Conservation (phyloP, 257 asterid species). For the Plantago major region DNA sequence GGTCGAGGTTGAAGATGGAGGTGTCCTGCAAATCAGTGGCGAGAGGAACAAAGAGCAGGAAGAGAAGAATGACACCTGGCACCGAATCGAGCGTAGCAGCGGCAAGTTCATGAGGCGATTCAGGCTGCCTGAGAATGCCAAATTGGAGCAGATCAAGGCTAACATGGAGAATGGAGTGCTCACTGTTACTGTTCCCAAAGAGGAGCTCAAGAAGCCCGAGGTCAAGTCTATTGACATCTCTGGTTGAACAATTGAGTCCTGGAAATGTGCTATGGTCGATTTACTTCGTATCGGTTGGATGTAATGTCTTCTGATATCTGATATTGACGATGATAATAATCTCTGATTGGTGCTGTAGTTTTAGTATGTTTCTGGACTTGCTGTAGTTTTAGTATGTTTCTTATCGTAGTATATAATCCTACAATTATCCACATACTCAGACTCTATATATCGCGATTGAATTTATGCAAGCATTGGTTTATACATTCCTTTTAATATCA, state of each 20-base stretch:
- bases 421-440: too few relatives aligned
- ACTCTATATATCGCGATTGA: too few relatives aligned
- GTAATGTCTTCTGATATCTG: too few relatives aligned
- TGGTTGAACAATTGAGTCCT: neutral
- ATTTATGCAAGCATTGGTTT: too few relatives aligned
- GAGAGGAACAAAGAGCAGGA: constrained; percentile 9
- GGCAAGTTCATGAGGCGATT: constrained; percentile 7
- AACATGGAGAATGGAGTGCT: constrained; percentile 10
- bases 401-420: too few relatives aligned
- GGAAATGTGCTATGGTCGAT: too few relatives aligned
- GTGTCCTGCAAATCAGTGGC: constrained; percentile 5
- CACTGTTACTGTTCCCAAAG: constrained; percentile 14
- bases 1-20: constrained; percentile 9
- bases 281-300: too few relatives aligned
- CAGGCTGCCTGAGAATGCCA: constrained; percentile 9
- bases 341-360: too few relatives aligned
- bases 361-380: too few relatives aligned
- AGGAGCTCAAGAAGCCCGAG: constrained; percentile 3
- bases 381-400: too few relatives aligned
- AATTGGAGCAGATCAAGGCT: constrained; percentile 4
- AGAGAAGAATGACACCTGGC: constrained; percentile 11
- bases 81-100: constrained; percentile 9
- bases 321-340: too few relatives aligned
- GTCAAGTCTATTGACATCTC: constrained; percentile 5
- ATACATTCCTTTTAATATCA: too few relatives aligned